Percentiles rank a stretch among this genome's conserved stretches.
Conservation (phyloP, 1,139 yeast species). For the Debaryomyces sp. region DNA sequence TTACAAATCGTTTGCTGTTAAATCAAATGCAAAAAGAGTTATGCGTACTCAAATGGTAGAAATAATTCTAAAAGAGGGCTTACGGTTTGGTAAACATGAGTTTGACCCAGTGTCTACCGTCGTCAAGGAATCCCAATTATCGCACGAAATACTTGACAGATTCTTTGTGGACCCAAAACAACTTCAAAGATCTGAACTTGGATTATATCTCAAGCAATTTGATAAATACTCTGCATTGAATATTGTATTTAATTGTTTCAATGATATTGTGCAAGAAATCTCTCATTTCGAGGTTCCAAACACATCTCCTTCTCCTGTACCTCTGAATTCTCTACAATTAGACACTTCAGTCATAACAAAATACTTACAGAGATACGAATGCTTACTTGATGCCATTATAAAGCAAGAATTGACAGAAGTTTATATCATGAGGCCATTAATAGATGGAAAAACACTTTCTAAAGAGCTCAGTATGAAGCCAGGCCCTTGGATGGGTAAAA, state of each 20-base stretch:
- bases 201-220: constrained; percentile 57
- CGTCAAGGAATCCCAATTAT: constrained; percentile 19
- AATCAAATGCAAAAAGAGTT: constrained; percentile 40
- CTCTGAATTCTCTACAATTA: not conserved
- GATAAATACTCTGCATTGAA: constrained; percentile 56
- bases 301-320: not conserved
- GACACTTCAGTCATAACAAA: not conserved
- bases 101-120: constrained; percentile 53
- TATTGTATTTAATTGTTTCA: constrained; percentile 32
- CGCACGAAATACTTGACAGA: constrained; percentile 16
- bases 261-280: constrained; percentile 23
- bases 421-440: constrained; percentile 51
- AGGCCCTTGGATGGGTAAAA: constrained; percentile 80
- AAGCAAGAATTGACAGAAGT: constrained; percentile 40
- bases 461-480: constrained; percentile 59
- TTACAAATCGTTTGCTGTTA: constrained; percentile 43
- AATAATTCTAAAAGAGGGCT: constrained; percentile 64
- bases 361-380: constrained; percentile 32
- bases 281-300: not conserved
- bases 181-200: constrained; percentile 59
- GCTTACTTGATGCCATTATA: constrained; percentile 29
- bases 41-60: constrained; percentile 37
- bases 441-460: constrained; percentile 72
- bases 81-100: constrained; percentile 64
- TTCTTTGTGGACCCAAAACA: constrained; percentile 24